Evolutionary conservation across 306 rosid genomes (phyloP), one percentile per base, ranked within the genome.

Genomic region (Psophocarpus tetragonolobus): DNA sequence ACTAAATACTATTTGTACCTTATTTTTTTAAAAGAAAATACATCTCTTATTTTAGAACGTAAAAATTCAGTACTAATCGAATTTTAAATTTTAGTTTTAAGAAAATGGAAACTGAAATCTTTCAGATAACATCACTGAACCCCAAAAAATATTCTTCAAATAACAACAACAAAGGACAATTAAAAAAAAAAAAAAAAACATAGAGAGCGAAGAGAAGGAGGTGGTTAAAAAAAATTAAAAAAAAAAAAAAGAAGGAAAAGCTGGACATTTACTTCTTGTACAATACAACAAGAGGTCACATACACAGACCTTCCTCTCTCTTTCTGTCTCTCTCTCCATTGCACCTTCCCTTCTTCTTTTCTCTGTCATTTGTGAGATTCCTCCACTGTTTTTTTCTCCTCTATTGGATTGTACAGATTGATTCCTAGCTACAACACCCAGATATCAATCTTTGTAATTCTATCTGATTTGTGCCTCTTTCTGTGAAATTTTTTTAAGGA

Each of bases 321-420:
- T 81, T 80, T 80, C 75, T 77, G 67, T 82, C 81, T 75, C 92
- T 80, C 68, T 83, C 79, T 68, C 77, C 90, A 87, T 90, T 93
- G 81, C 92, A 87, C 89, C 95, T 86, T 88, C 89, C 89, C 77
- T 84, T 87, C 86, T 85, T 80, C 88, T 80, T 90, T 92, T 86
- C 87, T 86, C 93, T 88, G 68, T 85, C 91, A 87, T 95, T 90
- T 89, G 6, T 84, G 82, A 92, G 96, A 96, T 92, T 96, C 98
- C 92, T 86, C 75, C 77, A 86, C 74, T 91, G 87, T 74, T 75
- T 87, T 84, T 85, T 88, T 80, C 87, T 84, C 85, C 89, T 84
- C 93, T 87, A 79, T 89, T 95, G 84, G 83, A 80, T 88, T 92
- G 75, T 83, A 78, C 90, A 81, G 79, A 80, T 80, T 80, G 79